These are phyloP conservation scores for Ophiostoma novo-ulmi DNA, from an alignment of 2,329 filamentous ascomycete species.

Conservation along the genomic window DNA sequence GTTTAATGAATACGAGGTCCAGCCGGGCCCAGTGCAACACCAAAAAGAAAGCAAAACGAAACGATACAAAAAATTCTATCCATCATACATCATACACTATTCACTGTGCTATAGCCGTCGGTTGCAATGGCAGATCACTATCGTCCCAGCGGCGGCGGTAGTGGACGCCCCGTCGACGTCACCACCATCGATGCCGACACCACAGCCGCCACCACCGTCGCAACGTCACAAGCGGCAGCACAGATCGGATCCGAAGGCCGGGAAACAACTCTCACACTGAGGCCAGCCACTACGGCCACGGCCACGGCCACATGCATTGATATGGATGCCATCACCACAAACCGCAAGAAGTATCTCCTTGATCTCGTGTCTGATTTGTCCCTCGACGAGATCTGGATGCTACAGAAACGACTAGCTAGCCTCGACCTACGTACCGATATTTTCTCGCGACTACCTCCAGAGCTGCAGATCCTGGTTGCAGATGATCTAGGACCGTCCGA, in stretches of 20 bases:
- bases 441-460: slow-evolving; percentile 24
- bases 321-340: background rate
- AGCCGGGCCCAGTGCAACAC: background rate
- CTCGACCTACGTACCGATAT: slow-evolving; percentile 27
- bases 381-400: slow-evolving; percentile 27
- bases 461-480: slow-evolving; percentile 27
- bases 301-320: background rate
- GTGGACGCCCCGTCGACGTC: background rate
- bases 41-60: background rate
- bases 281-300: background rate
- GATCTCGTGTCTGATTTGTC: slow-evolving; percentile 20
- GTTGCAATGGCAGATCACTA: background rate
- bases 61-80: background rate
- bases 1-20: background rate
- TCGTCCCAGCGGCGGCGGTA: background rate
- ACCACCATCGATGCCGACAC: background rate
- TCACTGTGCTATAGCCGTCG: background rate
- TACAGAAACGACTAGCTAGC: slow-evolving; percentile 20
- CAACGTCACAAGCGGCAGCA: background rate
- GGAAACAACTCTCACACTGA: background rate
- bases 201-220: background rate
- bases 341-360: slow-evolving; percentile 22
- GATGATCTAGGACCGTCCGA: slow-evolving; percentile 24
- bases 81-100: background rate
- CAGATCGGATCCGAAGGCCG: slow-evolving; percentile 7